Evolutionary conservation across 768 basidiomycete species (phyloP), one percentile per base, ranked within the genome.

Genomic region (Epithele typhae): DNA sequence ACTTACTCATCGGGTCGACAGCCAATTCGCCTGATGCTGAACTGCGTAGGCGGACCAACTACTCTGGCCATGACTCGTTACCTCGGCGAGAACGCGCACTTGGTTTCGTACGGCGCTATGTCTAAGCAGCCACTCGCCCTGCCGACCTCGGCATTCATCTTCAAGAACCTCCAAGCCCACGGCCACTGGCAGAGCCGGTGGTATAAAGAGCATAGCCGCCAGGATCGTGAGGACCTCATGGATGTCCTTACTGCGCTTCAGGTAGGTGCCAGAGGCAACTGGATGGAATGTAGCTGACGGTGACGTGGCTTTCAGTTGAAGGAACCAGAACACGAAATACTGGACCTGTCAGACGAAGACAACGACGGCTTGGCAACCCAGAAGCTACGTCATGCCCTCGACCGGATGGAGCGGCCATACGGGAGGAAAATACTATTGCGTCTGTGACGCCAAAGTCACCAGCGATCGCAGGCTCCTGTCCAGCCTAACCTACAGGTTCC

Each of bases 31-130:
- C 63, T 82, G 4, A 73, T 70, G 5, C 66, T 82, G 19, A 82
- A 82, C 53, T 81, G 81, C 52, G 73, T 82, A 6, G 65, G 87
- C 23, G 90, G 92, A 0, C 73, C 74, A 40, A 72, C 81, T 36
- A 89, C 88, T 0, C 78, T 78, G 0, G 55, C 70, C 6, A 89
- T 92, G 87, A 72, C 77, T 1, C 74, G 79, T 40, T 67, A 86
- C 7, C 69, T 94, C 0, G 84, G 82, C 21, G 65, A 71, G 35
- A 68, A 84, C 53, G 80, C 84, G 3, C 84, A 87, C 52, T 73
- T 92, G 11, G 82, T 92, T 7, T 89, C 92, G 0, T 94, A 93
- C 45, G 92, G 92, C 23, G 90, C 87, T 5, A 93, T 94, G 91
- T 86, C 91, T 1, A 91, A 86, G 60, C 74, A 84, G 43, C 88